Conservation (phyloP, 345 rosid species). For the Pseudoturritis turrita region DNA sequence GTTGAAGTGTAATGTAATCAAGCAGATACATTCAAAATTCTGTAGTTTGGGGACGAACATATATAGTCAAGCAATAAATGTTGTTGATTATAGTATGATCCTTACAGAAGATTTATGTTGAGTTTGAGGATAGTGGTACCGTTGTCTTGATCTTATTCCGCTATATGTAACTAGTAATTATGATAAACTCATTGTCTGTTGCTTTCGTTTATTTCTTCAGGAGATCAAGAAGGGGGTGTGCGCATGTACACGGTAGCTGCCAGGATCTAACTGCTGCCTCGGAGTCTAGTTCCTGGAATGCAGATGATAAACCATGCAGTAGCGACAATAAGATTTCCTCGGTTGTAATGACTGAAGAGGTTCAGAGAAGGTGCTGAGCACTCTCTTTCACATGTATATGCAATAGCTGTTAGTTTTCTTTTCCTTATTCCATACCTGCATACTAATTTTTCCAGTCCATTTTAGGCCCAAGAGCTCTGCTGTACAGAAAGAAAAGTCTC, state of each 20-base stretch:
- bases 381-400: constrained; percentile 1
- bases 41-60: background rate
- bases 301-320: constrained; percentile 65
- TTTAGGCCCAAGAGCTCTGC: constrained; percentile 43
- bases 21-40: background rate
- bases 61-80: background rate
- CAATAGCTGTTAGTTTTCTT: constrained; percentile 6
- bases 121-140: background rate
- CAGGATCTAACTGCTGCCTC: constrained; percentile 51
- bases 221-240: constrained; percentile 41
- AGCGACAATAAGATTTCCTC: constrained; percentile 57
- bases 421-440: background rate
- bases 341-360: constrained; percentile 38
- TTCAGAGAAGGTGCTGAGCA: constrained; percentile 50
- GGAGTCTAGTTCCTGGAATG: constrained; percentile 69
- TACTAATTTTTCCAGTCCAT: constrained; percentile 17
- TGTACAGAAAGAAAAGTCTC: constrained; percentile 37
- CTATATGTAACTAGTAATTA: background rate
- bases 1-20: background rate
- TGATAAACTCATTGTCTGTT: constrained; percentile 9
- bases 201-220: constrained; percentile 15
- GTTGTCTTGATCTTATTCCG: background rate
- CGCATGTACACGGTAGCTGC: constrained; percentile 40
- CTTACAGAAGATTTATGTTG: background rate
- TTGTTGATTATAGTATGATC: background rate